Percentiles rank a stretch among this genome's conserved stretches.
Conservation (phyloP, 1,139 yeast genomes). For the Yamadazyma triangularis region DNA sequence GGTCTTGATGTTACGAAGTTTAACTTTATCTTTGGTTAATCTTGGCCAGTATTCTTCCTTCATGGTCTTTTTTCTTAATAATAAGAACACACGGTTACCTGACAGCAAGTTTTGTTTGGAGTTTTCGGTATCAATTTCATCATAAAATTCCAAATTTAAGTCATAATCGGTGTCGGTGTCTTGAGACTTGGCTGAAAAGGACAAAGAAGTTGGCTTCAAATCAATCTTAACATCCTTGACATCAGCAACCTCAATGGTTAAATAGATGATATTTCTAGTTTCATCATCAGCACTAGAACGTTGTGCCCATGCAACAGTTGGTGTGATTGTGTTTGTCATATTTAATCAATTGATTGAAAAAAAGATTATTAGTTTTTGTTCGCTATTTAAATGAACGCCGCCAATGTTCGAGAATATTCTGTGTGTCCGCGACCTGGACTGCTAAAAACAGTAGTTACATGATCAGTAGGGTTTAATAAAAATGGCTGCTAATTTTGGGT, state of each 20-base stretch:
- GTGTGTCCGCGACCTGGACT: no score
- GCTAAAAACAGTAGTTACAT: no score
- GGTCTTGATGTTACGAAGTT: constrained; percentile 74
- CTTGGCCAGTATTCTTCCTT: constrained; percentile 89
- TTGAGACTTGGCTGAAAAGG: constrained; percentile 54
- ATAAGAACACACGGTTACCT: constrained; percentile 70
- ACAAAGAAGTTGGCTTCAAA: constrained; percentile 54
- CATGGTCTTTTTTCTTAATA: constrained; percentile 64
- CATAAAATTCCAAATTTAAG: constrained; percentile 65
- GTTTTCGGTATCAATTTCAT: constrained; percentile 63
- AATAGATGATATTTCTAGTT: constrained; percentile 66
- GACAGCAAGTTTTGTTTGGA: constrained; percentile 55
- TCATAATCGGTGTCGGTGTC: constrained; percentile 48
- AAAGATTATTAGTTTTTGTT: no score
- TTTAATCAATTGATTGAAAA: no score
- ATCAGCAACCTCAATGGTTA: constrained; percentile 75
- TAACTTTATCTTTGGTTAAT: constrained; percentile 70
- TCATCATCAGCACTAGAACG: constrained; percentile 73
- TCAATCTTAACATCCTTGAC: constrained; percentile 60
- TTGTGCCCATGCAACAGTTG: constrained; percentile 86
- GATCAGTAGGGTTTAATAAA: no score
- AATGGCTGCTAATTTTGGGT: no score
- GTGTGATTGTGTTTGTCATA: constrained; percentile 13
- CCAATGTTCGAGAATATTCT: no score
- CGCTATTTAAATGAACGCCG: no score